Base-by-base conservation (phyloP, 805 yeast genomes). In the Kodamaea neixiangensis region DNA sequence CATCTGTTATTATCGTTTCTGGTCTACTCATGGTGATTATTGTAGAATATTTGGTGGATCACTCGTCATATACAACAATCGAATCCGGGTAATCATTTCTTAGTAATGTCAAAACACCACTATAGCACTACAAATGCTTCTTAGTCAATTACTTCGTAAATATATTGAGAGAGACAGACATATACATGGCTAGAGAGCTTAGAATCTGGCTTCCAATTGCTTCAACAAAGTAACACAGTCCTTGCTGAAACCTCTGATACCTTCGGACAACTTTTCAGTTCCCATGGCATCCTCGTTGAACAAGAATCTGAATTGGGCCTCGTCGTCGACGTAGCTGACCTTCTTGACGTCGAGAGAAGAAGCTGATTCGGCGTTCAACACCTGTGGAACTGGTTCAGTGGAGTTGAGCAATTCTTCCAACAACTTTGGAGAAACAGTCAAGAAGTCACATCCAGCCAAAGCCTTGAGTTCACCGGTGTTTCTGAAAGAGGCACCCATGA, bases 401-500 rank as follows among this genome's bases (percentile, higher is more conserved):
- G 96, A 87, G 82, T 84, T 85, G 72, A 82, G 71, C 68, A 93
- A 83, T 76, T 89, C 87, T 76, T 93, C 97, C 72, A 94, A 85
- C 66, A 94, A 80, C 68, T 80, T 82, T 71, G 98, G 98, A 63
- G 98, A 81, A 66, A 94, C 91, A 69, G 99, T 94, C 76, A 94
- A 81, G 83, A 78, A 91, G 73, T 94, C 99, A 68, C 89, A 86
- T 73, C 99, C 99, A 53, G 99, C 97, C 64, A 94, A 81, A 63
- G 96, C 97, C 75, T 86, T 87, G 76, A 94, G 89, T 79, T 93
- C 99, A 62, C 91, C 97, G 56, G 78, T 74, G 81, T 92, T 94
- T 85, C 99, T 93, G 91, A 94, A 93, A 54, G 98, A 93, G 54
- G 99, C 99, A 76, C 99, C 99, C 99, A 94, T 94, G 68, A 94